Evolutionary conservation across 345 rosid genomes (phyloP).

Genomic region (Salix koriyanagi): DNA sequence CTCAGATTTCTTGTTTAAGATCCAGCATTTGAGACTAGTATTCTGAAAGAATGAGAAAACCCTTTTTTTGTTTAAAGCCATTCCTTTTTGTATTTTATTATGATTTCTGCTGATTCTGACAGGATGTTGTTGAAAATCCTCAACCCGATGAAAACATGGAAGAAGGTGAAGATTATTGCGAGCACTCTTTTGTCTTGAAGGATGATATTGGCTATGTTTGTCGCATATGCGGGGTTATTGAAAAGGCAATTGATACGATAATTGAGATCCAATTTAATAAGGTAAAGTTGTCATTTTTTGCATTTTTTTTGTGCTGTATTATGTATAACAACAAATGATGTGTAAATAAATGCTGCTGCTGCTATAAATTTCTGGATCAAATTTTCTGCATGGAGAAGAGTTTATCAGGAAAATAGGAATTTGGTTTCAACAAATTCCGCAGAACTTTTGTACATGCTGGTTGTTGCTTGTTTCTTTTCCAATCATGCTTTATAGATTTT

Average conservation of each 20-base stretch:
- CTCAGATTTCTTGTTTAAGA: not conserved
- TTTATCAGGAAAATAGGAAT: not conserved
- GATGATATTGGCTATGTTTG: conserved; percentile 96
- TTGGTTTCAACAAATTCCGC: not conserved
- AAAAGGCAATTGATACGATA: conserved; percentile 65
- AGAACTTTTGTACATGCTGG: not conserved
- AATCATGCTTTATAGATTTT: not conserved
- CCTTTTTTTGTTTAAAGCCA: not conserved
- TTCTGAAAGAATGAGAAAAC: not conserved
- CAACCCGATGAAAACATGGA: conserved; percentile 36
- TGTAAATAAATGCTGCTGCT: not conserved
- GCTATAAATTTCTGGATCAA: not conserved
- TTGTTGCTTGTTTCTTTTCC: not conserved
- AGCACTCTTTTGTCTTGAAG: conserved; percentile 70
- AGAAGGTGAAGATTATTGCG: conserved; percentile 61
- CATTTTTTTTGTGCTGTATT: not conserved
- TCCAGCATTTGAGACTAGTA: not conserved
- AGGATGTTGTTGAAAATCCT: conserved; percentile 51
- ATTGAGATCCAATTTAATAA: conserved; percentile 73
- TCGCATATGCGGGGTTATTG: conserved; percentile 74
- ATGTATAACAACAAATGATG: not conserved
- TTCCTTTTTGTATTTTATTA: not conserved
- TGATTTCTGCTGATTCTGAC: conserved; percentile 19
- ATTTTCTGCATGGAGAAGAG: not conserved
- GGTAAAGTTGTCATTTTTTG: conserved; percentile 35